Base-by-base conservation (phyloP, 202 grass and related monocot genomes). In the Schoenoplectus triqueter region DNA sequence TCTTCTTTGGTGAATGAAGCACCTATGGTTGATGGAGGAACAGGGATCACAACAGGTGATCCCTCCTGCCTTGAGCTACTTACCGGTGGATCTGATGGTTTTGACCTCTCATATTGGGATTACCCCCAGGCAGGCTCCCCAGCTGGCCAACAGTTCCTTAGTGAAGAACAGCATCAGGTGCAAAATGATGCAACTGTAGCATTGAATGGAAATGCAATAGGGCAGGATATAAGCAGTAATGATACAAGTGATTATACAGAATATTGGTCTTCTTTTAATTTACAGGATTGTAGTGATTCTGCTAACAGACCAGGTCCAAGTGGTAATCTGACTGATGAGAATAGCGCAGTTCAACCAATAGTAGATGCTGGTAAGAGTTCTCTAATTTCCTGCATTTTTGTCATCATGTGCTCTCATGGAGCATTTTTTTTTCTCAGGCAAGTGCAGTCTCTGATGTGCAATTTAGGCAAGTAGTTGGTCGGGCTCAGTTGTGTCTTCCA, bases 31-130 rank as follows among this genome's bases (percentile, higher is more conserved):
- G 14, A 46, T 22, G 89, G 88, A 85, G 78, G 80, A 66, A 45
- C 62, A 83, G 83, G 3, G 69, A 47, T 63, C 22, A 45, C 14
- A 18, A 63, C 80, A 66, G 84, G 20, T 74, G 87, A 73, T 70
- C 54, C 39, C 15, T 64, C 88, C n/a, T 88, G 67, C 67, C 73
- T 88, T 86, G 84, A 60, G 41, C 40, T 84, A 60, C 64, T 89
- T 49, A 82, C 75, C 55, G 86, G 86, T 69, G 48, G 42, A 71
- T 66, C 88, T 76, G 71, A 80, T 82, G 88, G 91, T 56, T 89
- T 94, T 51, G 87, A 80, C 55, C 44, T 97, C 60, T 49, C 88
- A 59, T 87, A 88, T 80, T 97, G 94, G 94, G 86, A 89, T 42
- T 85, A 80, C 71, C 49, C 86, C 49, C 71, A 87, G 81, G 56